These are phyloP conservation scores for Fusarium musae DNA, from an alignment of 2,329 filamentous ascomycete species.

Conservation along the genomic window DNA sequence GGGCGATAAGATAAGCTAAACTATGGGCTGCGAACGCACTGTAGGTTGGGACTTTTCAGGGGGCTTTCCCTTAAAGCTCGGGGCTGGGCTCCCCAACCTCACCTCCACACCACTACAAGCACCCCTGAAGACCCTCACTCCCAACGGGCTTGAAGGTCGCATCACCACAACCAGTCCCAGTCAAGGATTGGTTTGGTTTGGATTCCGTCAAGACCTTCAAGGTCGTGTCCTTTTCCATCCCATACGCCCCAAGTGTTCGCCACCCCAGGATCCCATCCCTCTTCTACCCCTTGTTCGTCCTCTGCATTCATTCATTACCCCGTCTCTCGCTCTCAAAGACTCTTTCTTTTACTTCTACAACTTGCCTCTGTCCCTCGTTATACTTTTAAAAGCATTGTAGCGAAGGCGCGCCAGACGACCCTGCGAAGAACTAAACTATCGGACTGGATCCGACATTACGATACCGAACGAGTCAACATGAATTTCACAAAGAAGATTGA, in stretches of 20 bases:
- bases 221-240: slow-evolving; percentile 27
- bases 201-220: slow-evolving; percentile 12
- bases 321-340: slow-evolving; percentile 34
- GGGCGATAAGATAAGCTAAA: slow-evolving; percentile 36
- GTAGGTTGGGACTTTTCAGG: slow-evolving; percentile 26
- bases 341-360: slow-evolving; percentile 2
- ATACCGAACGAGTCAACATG: slow-evolving; percentile 52
- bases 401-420: slow-evolving; percentile 27
- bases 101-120: slow-evolving; percentile 33
- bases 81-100: slow-evolving; percentile 32
- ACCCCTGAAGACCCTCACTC: slow-evolving; percentile 24
- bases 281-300: slow-evolving; percentile 36
- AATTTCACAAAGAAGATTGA: slow-evolving; percentile 85
- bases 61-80: slow-evolving; percentile 13
- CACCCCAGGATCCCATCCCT: slow-evolving; percentile 40
- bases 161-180: slow-evolving; percentile 14
- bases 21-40: slow-evolving; percentile 13
- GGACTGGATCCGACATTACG: slow-evolving; percentile 42
- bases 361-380: slow-evolving; percentile 17
- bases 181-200: slow-evolving; percentile 1
- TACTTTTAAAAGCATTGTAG: slow-evolving; percentile 11
- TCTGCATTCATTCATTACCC: slow-evolving; percentile 42
- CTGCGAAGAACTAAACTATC: slow-evolving; percentile 13
- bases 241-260: slow-evolving; percentile 40
- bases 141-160: slow-evolving; percentile 23